Evolutionary conservation across 805 yeast species (phyloP).

Genomic region (Metahyphopichia silvanorum): DNA sequence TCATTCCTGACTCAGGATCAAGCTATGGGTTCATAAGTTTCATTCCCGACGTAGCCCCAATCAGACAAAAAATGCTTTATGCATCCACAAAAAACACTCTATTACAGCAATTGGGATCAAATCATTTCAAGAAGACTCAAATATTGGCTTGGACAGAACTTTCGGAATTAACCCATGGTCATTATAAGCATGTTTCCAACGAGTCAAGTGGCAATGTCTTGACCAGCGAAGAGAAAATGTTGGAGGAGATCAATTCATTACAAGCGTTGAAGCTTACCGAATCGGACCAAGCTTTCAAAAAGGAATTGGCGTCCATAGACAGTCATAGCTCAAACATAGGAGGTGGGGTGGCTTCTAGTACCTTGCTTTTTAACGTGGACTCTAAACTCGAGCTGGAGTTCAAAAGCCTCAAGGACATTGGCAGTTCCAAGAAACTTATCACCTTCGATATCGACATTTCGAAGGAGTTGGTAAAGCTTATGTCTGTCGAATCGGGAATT

Average conservation of each 20-base stretch:
- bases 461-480: slow-evolving; percentile 39
- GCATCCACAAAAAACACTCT: slow-evolving; percentile 86
- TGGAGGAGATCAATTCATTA: slow-evolving; percentile 40
- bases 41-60: slow-evolving; percentile 84
- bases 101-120: slow-evolving; percentile 69
- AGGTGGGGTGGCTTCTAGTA: slow-evolving; percentile 4
- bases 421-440: slow-evolving; percentile 27
- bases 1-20: slow-evolving; percentile 17
- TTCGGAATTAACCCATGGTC: slow-evolving; percentile 49
- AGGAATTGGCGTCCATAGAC: slow-evolving; percentile 36
- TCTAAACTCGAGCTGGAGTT: slow-evolving; percentile 23
- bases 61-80: slow-evolving; percentile 85
- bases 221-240: slow-evolving; percentile 56
- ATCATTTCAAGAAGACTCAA: slow-evolving; percentile 41
- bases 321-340: slow-evolving; percentile 5
- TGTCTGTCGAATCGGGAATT: slow-evolving; percentile 17
- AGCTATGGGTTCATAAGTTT: slow-evolving; percentile 61
- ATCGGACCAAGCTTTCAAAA: slow-evolving; percentile 15
- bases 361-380: slow-evolving; percentile 23
- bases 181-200: slow-evolving; percentile 32
- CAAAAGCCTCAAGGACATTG: slow-evolving; percentile 11
- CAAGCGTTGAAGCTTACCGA: slow-evolving; percentile 26
- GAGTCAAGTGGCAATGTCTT: slow-evolving; percentile 40
- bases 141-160: slow-evolving; percentile 51
- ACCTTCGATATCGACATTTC: slow-evolving; percentile 49